Evolutionary conservation across 176 grass and related monocot species (phyloP).

Genomic region (Avena sativa): DNA sequence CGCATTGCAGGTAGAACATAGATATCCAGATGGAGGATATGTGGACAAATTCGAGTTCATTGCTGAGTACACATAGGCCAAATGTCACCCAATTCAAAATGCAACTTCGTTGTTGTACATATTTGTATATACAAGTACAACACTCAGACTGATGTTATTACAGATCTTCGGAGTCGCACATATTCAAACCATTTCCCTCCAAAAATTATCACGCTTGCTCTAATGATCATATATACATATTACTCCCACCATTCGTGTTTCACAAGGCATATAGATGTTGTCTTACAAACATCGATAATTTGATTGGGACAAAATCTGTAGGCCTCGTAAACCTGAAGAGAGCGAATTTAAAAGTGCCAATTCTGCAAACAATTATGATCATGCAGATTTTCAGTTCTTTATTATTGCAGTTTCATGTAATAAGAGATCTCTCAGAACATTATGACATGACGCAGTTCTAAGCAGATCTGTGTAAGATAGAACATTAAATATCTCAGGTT

Average conservation of each 20-base stretch:
- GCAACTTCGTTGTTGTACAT: neutral
- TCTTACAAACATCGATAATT: neutral
- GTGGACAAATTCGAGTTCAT: constrained; percentile 4
- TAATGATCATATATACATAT: neutral
- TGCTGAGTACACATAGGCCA: neutral
- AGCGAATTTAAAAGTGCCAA: neutral
- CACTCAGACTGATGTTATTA: constrained; percentile 9
- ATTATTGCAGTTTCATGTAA: neutral
- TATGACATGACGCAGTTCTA: neutral
- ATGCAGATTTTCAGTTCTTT: neutral
- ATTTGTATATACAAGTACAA: constrained; percentile 31
- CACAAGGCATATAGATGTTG: neutral
- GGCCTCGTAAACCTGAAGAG: neutral
- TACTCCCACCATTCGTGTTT: neutral
- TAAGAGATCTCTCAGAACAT: neutral
- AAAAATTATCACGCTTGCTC: neutral
- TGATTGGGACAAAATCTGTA: neutral
- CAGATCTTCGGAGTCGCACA: neutral
- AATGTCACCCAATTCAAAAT: neutral
- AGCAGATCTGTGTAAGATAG: neutral
- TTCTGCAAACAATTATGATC: neutral
- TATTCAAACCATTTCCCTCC: neutral
- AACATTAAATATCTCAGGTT: constrained; percentile 1
- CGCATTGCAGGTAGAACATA: constrained; percentile 54
- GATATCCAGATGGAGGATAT: constrained; percentile 8